Conservation (phyloP, 2,329 filamentous ascomycete genomes). For the Botrytis tulipae region DNA sequence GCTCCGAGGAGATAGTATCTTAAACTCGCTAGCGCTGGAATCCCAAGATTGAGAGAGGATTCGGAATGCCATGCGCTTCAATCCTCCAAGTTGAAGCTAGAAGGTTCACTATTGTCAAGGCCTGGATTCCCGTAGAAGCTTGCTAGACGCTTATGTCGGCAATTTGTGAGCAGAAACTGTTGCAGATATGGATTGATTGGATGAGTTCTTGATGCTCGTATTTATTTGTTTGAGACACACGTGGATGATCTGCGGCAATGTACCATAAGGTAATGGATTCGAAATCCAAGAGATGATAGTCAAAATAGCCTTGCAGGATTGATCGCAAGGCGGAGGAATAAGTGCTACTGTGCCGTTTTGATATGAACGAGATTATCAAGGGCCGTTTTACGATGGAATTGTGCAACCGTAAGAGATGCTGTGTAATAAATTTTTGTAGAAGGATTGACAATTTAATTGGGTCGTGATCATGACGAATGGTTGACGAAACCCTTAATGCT, state of each 20-base stretch:
- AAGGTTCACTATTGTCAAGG: background rate
- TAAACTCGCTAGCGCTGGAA: background rate
- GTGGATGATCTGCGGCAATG: background rate
- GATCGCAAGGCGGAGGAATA: background rate
- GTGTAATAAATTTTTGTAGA: background rate
- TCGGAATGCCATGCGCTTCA: background rate
- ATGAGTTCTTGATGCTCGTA: background rate
- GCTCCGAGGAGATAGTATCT: background rate
- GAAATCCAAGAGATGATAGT: background rate
- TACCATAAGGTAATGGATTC: background rate
- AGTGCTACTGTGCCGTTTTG: background rate
- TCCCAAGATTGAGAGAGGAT: background rate
- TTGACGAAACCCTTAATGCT: background rate
- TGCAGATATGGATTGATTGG: background rate
- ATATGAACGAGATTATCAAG: background rate
- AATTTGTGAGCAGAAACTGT: background rate
- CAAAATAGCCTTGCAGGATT: constrained; percentile 3
- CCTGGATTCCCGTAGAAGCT: background rate
- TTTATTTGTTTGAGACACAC: background rate
- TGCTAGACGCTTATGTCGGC: background rate
- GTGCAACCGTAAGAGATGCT: background rate
- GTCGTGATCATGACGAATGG: background rate
- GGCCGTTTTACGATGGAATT: background rate
- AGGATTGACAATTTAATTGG: background rate
- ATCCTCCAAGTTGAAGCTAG: background rate